These are phyloP conservation scores for Santalum album DNA, from an alignment of 164 flowering plant genomes.

Conservation along the genomic window DNA sequence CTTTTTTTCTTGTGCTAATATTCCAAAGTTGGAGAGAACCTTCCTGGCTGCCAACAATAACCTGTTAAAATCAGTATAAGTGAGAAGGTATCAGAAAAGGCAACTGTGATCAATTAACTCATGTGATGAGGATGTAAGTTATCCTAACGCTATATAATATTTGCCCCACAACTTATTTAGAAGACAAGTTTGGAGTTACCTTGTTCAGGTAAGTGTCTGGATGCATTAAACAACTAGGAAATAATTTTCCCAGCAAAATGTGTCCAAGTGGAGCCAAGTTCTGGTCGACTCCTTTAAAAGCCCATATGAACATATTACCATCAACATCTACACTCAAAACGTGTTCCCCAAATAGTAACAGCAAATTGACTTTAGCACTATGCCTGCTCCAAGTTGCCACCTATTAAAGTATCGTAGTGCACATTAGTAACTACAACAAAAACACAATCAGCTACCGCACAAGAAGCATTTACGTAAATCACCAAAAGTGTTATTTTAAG, in stretches of 20 bases:
- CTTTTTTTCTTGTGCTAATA: slow-evolving; percentile 70
- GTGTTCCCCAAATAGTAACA: slow-evolving; percentile 84
- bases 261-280: slow-evolving; percentile 66
- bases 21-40: slow-evolving; percentile 92
- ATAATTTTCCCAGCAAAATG: slow-evolving; percentile 48
- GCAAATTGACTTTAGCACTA: slow-evolving; percentile 55
- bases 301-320: slow-evolving; percentile 80
- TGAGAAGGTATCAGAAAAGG: background rate
- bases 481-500: no score
- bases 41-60: slow-evolving; percentile 77
- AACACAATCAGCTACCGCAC: no score
- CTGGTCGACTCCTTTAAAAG: slow-evolving; percentile 60
- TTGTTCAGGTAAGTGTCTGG: slow-evolving; percentile 96
- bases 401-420: slow-evolving; percentile 30
- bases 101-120: no score
- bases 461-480: no score
- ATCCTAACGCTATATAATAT: background rate
- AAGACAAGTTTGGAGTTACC: slow-evolving; percentile 37
- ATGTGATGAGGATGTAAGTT: no score
- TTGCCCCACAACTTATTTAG: background rate
- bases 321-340: slow-evolving; percentile 69
- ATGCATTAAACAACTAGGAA: slow-evolving; percentile 83
- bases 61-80: slow-evolving; percentile 29
- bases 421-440: slow-evolving; percentile 1
- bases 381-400: slow-evolving; percentile 89